Evolutionary conservation across 176 grass and related monocot genomes (phyloP), one percentile per base, ranked within the genome.

Genomic region (Saccharum officinarum): DNA sequence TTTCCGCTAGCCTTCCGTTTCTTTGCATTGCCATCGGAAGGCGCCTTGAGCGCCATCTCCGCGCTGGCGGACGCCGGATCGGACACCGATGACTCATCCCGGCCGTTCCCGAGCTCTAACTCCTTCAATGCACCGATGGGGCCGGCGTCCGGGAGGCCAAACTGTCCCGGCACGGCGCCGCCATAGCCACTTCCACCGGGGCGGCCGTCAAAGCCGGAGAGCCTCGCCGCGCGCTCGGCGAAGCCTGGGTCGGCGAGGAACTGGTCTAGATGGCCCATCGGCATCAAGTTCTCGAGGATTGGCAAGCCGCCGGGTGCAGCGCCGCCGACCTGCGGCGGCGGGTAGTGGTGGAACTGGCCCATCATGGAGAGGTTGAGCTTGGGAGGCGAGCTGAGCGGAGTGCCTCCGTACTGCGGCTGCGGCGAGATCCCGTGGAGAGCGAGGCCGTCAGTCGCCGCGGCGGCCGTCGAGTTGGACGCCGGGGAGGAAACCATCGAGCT

Each of bases 11-110:
- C 88, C 89, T 94, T 99, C 59, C 94, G 90, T 76, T 94, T 99
- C 85, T 85, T 87, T n/a, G 88, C 88, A 92, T 90, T 87, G 84
- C 77, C 86, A 40, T 93, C 93, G 31, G 88, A 87, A 41, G 89
- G 82, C 17, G 33, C 85, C 70, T 74, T 81, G 22, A 92, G 78
- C 70, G 80, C 71, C 80, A 89, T 91, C 74, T 78, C 91, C 1
- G 76, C 91, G 59, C 87, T 59, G 52, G 77, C 91, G n/a, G 91
- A 89, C 42, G 88, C 78, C 45, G 94, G 94, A 94, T 97, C 92
- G 46, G 97, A 97, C 67, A 97, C 90, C 5, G 94, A 97, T 10
- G 97, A 97, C 36, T 97, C 97, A 23, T 94, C 97, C 17, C 80
- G 86, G 30, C 77, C 81, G 75, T 86, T 96, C 15, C 80, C 86